Evolutionary conservation across 306 rosid genomes (phyloP).

Genomic region (Cyamopsis tetragonoloba): DNA sequence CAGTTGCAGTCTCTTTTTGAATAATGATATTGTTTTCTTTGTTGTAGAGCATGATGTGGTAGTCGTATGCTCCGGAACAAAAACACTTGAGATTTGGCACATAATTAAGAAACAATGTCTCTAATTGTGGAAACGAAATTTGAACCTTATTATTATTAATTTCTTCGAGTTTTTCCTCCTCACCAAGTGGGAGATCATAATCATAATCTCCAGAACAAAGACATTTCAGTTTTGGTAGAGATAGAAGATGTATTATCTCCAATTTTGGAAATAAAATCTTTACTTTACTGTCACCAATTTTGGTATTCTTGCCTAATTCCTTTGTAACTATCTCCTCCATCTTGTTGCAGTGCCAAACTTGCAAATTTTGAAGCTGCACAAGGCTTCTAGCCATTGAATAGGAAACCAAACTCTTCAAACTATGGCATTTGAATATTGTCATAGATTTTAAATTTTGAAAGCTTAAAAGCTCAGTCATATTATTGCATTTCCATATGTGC

Average conservation of each 20-base stretch:
- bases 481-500: background rate
- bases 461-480: background rate
- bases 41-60: too few species aligned
- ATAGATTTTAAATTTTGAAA: background rate
- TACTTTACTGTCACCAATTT: background rate
- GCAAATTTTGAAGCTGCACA: background rate
- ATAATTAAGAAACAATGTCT: too few species aligned
- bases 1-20: too few species aligned
- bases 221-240: background rate
- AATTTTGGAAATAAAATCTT: background rate
- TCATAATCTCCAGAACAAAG: background rate
- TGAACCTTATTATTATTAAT: background rate
- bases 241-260: background rate
- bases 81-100: background rate
- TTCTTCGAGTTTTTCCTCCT: background rate
- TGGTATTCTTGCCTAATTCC: background rate
- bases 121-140: background rate
- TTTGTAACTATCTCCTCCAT: constrained; percentile 3
- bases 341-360: fast-evolving
- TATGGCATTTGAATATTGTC: background rate
- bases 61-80: background rate
- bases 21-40: too few species aligned
- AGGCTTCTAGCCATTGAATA: background rate
- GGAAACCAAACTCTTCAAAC: too few species aligned
- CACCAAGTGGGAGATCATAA: background rate